Evolutionary conservation across 2,329 filamentous ascomycete genomes (phyloP).

Genomic region (Ascochyta pisi): DNA sequence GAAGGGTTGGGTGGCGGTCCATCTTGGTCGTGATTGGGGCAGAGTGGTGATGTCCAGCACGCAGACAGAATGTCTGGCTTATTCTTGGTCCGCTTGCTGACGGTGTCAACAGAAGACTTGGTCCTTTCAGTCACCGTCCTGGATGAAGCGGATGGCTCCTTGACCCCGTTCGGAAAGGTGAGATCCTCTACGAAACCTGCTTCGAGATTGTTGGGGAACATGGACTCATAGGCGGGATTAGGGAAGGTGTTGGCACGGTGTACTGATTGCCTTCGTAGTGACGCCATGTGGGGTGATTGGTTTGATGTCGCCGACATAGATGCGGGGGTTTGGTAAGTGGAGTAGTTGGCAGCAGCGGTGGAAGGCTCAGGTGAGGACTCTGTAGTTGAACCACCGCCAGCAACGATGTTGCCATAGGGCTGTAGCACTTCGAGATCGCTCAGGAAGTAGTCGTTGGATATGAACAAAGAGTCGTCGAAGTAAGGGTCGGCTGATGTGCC

Average conservation of each 20-base stretch:
- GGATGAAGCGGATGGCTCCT: conserved; percentile 25
- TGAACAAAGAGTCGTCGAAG: conserved; percentile 48
- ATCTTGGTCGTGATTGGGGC: conserved; percentile 49
- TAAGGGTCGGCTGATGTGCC: conserved; percentile 41
- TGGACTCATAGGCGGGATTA: conserved; percentile 45
- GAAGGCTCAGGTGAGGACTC: conserved; percentile 50
- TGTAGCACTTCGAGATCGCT: conserved; percentile 49
- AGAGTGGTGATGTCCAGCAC: conserved; percentile 52
- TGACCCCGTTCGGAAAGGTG: conserved; percentile 47
- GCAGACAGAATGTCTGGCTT: conserved; percentile 49
- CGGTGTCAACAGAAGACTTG: conserved; percentile 24
- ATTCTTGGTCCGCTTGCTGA: conserved; percentile 46
- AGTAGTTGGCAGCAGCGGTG: conserved; percentile 23
- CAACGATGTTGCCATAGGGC: conserved; percentile 42
- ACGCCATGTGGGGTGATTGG: conserved; percentile 37
- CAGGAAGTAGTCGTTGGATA: conserved; percentile 50
- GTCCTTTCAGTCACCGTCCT: conserved; percentile 27
- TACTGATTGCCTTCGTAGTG: conserved; percentile 30
- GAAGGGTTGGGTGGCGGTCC: conserved; percentile 49
- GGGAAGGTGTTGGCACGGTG: conserved; percentile 43
- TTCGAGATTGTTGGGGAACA: conserved; percentile 47
- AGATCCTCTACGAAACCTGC: conserved; percentile 47
- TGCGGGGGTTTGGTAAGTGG: conserved; percentile 34
- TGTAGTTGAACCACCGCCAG: conserved; percentile 42
- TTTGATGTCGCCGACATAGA: conserved; percentile 28